Conservation (phyloP, 2,329 filamentous ascomycete species). For the Ceratocystis albifundus region DNA sequence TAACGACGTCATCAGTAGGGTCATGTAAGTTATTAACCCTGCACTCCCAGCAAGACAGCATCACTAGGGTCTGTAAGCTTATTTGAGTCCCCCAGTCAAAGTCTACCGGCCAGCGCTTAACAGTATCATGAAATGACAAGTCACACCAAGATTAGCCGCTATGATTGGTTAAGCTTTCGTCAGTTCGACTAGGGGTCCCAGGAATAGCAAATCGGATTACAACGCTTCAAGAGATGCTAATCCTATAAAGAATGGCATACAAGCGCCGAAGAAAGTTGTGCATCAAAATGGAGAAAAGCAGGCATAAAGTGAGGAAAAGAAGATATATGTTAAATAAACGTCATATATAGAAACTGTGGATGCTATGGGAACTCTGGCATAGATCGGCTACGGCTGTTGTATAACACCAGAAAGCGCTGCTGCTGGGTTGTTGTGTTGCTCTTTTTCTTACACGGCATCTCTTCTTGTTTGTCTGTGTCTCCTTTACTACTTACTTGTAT, state of each 20-base stretch:
- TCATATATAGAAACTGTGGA: too few relatives aligned
- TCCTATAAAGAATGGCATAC: constrained; percentile 10
- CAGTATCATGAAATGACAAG: neutral
- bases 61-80: neutral
- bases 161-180: neutral
- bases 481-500: neutral
- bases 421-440: neutral
- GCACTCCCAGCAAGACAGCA: neutral
- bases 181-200: neutral
- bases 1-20: neutral
- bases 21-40: neutral
- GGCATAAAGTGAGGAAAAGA: neutral
- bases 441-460: constrained; percentile 6
- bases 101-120: neutral
- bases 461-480: constrained; percentile 2
- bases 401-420: constrained; percentile 9
- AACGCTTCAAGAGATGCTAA: neutral
- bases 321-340: neutral
- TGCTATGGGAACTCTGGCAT: neutral
- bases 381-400: neutral
- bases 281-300: neutral
- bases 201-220: neutral
- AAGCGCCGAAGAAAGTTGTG: neutral
- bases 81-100: neutral
- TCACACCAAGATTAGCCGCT: neutral